Evolutionary conservation across 768 basidiomycete genomes (phyloP).

Genomic region (Mycena rosella): DNA sequence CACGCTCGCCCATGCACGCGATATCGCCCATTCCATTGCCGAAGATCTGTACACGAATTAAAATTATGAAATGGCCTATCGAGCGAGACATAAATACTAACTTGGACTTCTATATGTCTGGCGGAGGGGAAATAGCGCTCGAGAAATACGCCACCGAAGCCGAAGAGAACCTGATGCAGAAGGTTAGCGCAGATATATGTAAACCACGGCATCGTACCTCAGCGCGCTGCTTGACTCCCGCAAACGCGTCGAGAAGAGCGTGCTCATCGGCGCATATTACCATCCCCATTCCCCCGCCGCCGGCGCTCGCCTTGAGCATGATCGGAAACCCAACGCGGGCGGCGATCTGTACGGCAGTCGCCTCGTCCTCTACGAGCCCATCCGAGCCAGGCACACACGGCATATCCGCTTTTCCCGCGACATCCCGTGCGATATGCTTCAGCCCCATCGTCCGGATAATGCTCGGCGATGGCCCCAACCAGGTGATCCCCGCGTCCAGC

Average conservation of each 20-base stretch:
- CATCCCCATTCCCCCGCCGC: slow-evolving; percentile 80
- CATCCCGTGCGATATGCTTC: slow-evolving; percentile 68
- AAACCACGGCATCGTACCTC: slow-evolving; percentile 48
- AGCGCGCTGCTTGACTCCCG: slow-evolving; percentile 54
- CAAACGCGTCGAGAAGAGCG: slow-evolving; percentile 54
- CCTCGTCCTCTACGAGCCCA: slow-evolving; percentile 51
- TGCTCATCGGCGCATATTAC: slow-evolving; percentile 61
- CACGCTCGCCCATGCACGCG: slow-evolving; percentile 76
- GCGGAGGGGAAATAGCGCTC: slow-evolving; percentile 69
- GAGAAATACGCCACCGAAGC: slow-evolving; percentile 64
- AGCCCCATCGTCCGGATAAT: slow-evolving; percentile 68
- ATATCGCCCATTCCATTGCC: slow-evolving; percentile 72
- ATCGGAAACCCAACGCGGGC: slow-evolving; percentile 69
- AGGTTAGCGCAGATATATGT: too few species aligned
- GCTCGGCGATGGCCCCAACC: slow-evolving; percentile 67
- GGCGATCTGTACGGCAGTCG: slow-evolving; percentile 41
- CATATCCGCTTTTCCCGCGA: slow-evolving; percentile 62
- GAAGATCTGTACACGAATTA: slow-evolving; percentile 60
- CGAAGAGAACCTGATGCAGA: slow-evolving; percentile 59
- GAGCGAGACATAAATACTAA: slow-evolving; percentile 41
- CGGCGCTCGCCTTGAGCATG: slow-evolving; percentile 76
- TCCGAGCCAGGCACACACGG: slow-evolving; percentile 70
- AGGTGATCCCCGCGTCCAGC: slow-evolving; percentile 62
- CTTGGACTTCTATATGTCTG: slow-evolving; percentile 78
- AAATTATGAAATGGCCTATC: too few species aligned